Conservation (phyloP, 2,329 filamentous ascomycete species). For the Alternaria panax region DNA sequence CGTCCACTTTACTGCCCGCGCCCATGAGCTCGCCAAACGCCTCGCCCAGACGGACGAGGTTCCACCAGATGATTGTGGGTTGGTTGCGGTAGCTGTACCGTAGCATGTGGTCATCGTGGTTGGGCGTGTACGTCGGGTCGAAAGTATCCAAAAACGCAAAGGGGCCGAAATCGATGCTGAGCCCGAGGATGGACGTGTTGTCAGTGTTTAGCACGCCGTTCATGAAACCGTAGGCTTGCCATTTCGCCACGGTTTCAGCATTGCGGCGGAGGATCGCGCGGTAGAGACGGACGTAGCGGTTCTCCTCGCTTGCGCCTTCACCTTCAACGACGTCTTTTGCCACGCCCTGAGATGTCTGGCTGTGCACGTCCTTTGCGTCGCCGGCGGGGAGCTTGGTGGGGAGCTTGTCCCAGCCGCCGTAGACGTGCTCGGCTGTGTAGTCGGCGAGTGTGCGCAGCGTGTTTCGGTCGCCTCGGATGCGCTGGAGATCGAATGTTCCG, state of each 20-base stretch:
- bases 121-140: conserved; percentile 92
- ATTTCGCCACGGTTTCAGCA: conserved; percentile 84
- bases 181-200: conserved; percentile 88
- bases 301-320: conserved; percentile 72
- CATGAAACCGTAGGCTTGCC: conserved; percentile 99
- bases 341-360: conserved; percentile 58
- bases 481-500: conserved; percentile 94
- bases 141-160: conserved; percentile 99
- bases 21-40: conserved; percentile 88
- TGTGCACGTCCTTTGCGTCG: conserved; percentile 58
- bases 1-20: conserved; percentile 74
- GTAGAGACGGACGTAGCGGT: conserved; percentile 86
- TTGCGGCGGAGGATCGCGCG: conserved; percentile 87
- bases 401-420: conserved; percentile 85
- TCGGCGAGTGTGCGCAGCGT: conserved; percentile 77
- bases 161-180: conserved; percentile 93
- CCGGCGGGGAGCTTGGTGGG: conserved; percentile 64
- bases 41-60: conserved; percentile 89
- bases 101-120: conserved; percentile 89
- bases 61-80: conserved; percentile 98
- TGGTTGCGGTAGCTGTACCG: conserved; percentile 95
- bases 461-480: conserved; percentile 78
- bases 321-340: conserved; percentile 70
- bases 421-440: conserved; percentile 87
- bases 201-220: conserved; percentile 98